These are phyloP conservation scores for Arthrobotrys sphaeroides DNA, from an alignment of 2,329 filamentous ascomycete genomes.

Conservation along the genomic window DNA sequence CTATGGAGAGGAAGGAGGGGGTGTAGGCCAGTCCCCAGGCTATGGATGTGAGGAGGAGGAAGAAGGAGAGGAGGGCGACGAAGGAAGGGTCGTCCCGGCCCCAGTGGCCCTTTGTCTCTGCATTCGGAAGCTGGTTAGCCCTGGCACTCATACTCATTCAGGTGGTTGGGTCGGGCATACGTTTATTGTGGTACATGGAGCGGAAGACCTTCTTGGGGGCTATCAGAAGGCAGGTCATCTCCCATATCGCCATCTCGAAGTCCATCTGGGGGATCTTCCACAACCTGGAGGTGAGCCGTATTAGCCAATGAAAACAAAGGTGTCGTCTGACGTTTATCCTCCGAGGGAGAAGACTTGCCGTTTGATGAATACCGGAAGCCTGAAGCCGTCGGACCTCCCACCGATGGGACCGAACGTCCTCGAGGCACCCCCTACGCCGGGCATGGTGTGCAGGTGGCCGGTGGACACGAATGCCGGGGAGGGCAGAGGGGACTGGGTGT, in stretches of 20 bases:
- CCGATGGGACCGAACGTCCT: conserved; percentile 47
- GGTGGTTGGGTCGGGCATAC: conserved; percentile 55
- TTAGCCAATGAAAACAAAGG: conserved; percentile 27
- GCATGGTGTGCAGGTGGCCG: conserved; percentile 49
- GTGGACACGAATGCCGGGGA: conserved; percentile 46
- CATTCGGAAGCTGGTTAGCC: conserved; percentile 25
- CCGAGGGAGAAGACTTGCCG: conserved; percentile 21
- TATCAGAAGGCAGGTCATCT: conserved; percentile 75
- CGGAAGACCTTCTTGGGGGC: conserved; percentile 76
- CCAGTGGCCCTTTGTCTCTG: conserved; percentile 76
- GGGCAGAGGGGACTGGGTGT: conserved; percentile 34
- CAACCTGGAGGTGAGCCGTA: conserved; percentile 61
- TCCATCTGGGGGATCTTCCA: conserved; percentile 80
- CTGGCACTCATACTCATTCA: neutral
- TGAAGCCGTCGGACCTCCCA: conserved; percentile 49
- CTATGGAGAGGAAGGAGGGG: conserved; percentile 64
- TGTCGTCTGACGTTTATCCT: neutral
- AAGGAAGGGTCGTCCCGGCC: conserved; percentile 75
- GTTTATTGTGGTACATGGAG: conserved; percentile 75
- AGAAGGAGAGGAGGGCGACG: conserved; percentile 74
- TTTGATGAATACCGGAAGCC: conserved; percentile 46
- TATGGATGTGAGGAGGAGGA: conserved; percentile 68
- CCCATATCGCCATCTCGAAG: conserved; percentile 78
- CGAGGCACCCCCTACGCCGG: conserved; percentile 37
- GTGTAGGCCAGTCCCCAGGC: conserved; percentile 70